Percentiles rank a stretch among this genome's conserved stretches.
These are phyloP conservation scores for Fusarium sp. DNA, from an alignment of 2,329 filamentous ascomycete species.

Conservation along the genomic window DNA sequence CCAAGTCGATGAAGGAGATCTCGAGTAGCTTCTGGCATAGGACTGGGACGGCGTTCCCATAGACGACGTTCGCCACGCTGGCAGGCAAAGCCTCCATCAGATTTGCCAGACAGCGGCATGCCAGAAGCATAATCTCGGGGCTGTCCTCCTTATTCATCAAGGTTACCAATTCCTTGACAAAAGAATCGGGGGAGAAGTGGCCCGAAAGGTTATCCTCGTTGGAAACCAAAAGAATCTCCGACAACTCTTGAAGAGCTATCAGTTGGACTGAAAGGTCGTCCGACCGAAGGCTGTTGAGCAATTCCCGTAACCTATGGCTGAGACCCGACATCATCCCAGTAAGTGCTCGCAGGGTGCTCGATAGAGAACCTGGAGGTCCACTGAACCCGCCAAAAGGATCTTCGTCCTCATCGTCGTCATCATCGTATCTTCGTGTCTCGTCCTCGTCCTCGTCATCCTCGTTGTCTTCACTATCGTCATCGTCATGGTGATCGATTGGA, in stretches of 20 bases:
- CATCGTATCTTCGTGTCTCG: slow-evolving; percentile 54
- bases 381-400: slow-evolving; percentile 72
- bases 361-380: slow-evolving; percentile 68
- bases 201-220: slow-evolving; percentile 97
- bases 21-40: slow-evolving; percentile 94
- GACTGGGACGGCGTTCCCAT: slow-evolving; percentile 94
- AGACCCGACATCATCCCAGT: slow-evolving; percentile 92
- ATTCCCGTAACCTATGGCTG: slow-evolving; percentile 78
- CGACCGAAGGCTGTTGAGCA: slow-evolving; percentile 76
- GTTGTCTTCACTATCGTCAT: slow-evolving; percentile 50
- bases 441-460: slow-evolving; percentile 47
- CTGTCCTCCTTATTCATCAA: slow-evolving; percentile 97
- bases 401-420: slow-evolving; percentile 70
- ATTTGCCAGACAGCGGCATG: slow-evolving; percentile 94
- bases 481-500: slow-evolving; percentile 47
- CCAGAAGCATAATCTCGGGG: slow-evolving; percentile 95
- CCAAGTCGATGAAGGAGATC: slow-evolving; percentile 96
- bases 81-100: slow-evolving; percentile 96
- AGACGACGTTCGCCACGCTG: slow-evolving; percentile 93
- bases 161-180: slow-evolving; percentile 90
- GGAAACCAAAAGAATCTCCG: slow-evolving; percentile 89
- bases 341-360: slow-evolving; percentile 82
- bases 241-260: slow-evolving; percentile 90
- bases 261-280: slow-evolving; percentile 90
- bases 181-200: slow-evolving; percentile 92